phyloP scores from a whole-genome alignment of 1,139 yeast genomes.

The Kodamaea plutei region DNA sequence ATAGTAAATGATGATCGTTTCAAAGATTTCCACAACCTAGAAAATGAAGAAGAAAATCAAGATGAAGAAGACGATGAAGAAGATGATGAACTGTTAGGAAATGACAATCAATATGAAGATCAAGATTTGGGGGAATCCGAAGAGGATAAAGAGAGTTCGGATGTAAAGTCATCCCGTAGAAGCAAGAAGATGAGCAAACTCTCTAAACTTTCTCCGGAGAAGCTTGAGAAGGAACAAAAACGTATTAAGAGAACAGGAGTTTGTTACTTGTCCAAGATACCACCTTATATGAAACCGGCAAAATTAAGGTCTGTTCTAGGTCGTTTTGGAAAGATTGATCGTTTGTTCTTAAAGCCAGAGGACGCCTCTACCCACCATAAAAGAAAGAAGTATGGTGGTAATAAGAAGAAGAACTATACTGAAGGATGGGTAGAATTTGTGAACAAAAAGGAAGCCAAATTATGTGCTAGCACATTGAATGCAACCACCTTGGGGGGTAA shows the following conservation, averaged over 20 bases:
- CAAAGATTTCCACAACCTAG: slow-evolving; percentile 10
- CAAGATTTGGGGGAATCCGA: slow-evolving; percentile 18
- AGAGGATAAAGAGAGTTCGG: slow-evolving; percentile 8
- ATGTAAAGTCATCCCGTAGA: slow-evolving; percentile 7
- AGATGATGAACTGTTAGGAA: slow-evolving; percentile 2
- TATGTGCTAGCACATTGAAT: slow-evolving; percentile 81
- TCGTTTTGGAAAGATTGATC: slow-evolving; percentile 80
- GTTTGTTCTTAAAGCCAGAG: slow-evolving; percentile 86
- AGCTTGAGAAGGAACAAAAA: slow-evolving; percentile 53
- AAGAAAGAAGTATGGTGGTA: slow-evolving; percentile 88
- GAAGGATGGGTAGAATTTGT: slow-evolving; percentile 98
- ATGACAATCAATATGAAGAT: slow-evolving; percentile 13
- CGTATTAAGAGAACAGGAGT: slow-evolving; percentile 79
- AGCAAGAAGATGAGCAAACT: slow-evolving; percentile 25
- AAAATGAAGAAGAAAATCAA: slow-evolving; percentile 18
- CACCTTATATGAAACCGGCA: slow-evolving; percentile 96
- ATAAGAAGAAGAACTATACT: slow-evolving; percentile 78
- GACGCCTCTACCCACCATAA: slow-evolving; percentile 59
- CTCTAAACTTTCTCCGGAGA: slow-evolving; percentile 49
- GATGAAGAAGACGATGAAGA: slow-evolving; percentile 12
- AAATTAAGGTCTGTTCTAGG: slow-evolving; percentile 77
- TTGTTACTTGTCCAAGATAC: slow-evolving; percentile 81
- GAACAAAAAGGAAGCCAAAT: slow-evolving; percentile 79
- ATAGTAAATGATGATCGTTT: slow-evolving; percentile 8
- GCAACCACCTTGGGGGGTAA: slow-evolving; percentile 91